phyloP scores from a whole-genome alignment of 2,329 filamentous ascomycete species.

The Thermoascus crustaceus region DNA sequence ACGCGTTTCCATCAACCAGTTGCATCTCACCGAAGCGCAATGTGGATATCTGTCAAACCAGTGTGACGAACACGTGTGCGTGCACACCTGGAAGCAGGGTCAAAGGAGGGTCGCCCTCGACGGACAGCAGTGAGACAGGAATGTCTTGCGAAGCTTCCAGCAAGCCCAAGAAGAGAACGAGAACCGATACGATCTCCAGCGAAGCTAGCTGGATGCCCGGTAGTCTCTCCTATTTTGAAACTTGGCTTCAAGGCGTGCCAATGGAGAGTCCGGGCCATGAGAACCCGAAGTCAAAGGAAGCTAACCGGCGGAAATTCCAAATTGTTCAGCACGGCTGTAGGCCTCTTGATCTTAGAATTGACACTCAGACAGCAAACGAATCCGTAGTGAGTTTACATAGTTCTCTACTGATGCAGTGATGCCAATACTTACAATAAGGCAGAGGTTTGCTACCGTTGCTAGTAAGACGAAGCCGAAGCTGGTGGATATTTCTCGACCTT shows the following conservation, averaged over 20 bases:
- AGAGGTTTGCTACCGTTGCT: constrained; percentile 26
- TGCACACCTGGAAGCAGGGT: neutral
- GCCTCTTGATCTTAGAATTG: constrained; percentile 6
- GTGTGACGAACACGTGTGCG: too few relatives aligned
- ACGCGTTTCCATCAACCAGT: constrained; percentile 18
- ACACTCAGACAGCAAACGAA: constrained; percentile 9
- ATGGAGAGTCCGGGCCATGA: constrained; percentile 19
- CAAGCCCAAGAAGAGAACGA: constrained; percentile 18
- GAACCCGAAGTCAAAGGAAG: constrained; percentile 18
- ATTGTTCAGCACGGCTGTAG: constrained; percentile 26
- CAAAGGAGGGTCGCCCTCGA: constrained; percentile 6
- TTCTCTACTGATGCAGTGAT: neutral
- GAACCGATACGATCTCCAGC: constrained; percentile 28
- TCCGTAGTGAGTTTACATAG: constrained; percentile 6
- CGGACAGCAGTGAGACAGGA: constrained; percentile 7
- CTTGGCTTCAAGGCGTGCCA: constrained; percentile 31
- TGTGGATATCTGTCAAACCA: too few relatives aligned
- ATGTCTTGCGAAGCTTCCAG: constrained; percentile 13
- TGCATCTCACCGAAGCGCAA: constrained; percentile 17
- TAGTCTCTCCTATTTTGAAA: constrained; percentile 30
- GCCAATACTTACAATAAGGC: constrained; percentile 6
- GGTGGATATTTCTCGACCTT: constrained; percentile 31
- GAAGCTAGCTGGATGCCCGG: constrained; percentile 31
- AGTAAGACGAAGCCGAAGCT: constrained; percentile 31
- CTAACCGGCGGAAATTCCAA: constrained; percentile 28